Evolutionary conservation across 2,329 filamentous ascomycete species (phyloP), one percentile per base, ranked within the genome.

Genomic region (Epichloe elymi): DNA sequence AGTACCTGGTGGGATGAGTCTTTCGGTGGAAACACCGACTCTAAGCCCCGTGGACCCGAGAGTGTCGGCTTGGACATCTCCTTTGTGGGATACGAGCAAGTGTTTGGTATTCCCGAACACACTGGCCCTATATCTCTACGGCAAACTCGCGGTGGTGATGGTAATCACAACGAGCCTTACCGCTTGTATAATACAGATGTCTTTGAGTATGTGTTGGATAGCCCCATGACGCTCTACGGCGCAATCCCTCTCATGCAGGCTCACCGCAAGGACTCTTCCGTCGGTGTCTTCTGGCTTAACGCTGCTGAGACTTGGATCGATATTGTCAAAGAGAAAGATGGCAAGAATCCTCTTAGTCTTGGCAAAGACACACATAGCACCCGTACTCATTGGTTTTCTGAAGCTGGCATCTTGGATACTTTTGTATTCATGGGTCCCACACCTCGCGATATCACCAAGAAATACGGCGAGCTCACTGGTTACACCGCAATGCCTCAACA

Each of bases 201-300:
- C 11, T 98, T 98, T 60, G 93, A 98, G 70, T 98, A 98, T 66
- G 84, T 95, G 60, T 78, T 96, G 60, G 87, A 97, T 67, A 97
- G 89, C 67, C 90, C 93, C 0, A 98, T 98, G 93, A 97, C 93
- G 0, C 76, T 98, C 2, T 98, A 98, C 62, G 93, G 93, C n/a
- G 75, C 89, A 7, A 97, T 98, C 59, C 93, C 93, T 2, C 87
- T 97, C 63, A 95, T 98, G 88, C 93, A 97, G 67, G 93, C 93
- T 17, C 91, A 98, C 64, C 86, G 86, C 60, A 94, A 91, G 66
- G 86, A 85, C 61, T 97, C 91, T 0, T 93, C 88, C 1, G 91
- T 97, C 33, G 93, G 89, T 55, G 84, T 98, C 14, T 95, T 98
- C 69, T 98, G 93, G 93, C 78, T 98, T 51, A 98, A 96, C 64